Conservation (phyloP, 768 basidiomycete species). For the Hydnum rufescens region DNA sequence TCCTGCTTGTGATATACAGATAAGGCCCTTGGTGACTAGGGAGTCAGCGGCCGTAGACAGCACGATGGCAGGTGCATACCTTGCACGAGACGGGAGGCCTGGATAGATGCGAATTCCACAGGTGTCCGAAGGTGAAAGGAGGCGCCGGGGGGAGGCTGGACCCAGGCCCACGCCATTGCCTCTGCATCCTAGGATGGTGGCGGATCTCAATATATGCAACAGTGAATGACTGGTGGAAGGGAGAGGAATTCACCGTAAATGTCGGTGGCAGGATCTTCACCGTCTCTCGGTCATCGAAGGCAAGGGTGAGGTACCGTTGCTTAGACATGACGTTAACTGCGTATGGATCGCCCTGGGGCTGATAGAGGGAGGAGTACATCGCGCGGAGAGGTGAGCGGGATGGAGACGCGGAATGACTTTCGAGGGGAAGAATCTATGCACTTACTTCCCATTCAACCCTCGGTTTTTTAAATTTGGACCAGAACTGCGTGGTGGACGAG, state of each 20-base stretch:
- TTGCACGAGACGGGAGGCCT: slow-evolving; percentile 25
- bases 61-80: slow-evolving; percentile 3
- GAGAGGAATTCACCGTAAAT: slow-evolving; percentile 32
- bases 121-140: slow-evolving; percentile 60
- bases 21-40: slow-evolving; percentile 36
- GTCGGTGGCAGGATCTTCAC: slow-evolving; percentile 57
- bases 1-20: slow-evolving; percentile 50
- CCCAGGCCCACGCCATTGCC: slow-evolving; percentile 63
- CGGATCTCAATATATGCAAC: no score
- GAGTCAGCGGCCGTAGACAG: slow-evolving; percentile 1
- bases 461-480: no score
- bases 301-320: slow-evolving; percentile 51
- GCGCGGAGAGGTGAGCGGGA: no score
- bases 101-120: slow-evolving; percentile 70
- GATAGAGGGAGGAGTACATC: neutral
- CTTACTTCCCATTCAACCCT: no score
- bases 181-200: slow-evolving; percentile 45
- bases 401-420: no score
- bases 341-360: neutral
- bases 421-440: no score
- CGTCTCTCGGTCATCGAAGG: slow-evolving; percentile 73
- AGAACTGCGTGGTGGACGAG: no score
- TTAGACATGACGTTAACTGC: neutral
- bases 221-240: neutral
- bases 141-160: slow-evolving; percentile 66